phyloP scores from a whole-genome alignment of 495 filamentous ascomycete genomes.

The Penicillium cinerascens region DNA sequence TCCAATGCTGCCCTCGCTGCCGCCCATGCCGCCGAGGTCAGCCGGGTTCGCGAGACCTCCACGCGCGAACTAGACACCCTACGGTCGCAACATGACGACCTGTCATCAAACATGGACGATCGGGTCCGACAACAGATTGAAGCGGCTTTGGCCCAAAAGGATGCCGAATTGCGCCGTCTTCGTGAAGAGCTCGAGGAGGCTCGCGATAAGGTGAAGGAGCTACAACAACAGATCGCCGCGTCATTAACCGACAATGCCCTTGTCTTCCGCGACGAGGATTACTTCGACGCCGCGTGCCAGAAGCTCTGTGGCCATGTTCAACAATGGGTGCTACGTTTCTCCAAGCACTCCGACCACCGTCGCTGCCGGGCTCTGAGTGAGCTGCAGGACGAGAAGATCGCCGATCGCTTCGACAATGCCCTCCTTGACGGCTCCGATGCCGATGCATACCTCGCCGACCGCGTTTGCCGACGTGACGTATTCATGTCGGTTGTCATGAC shows the following conservation, averaged over 20 bases:
- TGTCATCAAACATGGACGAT: constrained; percentile 61
- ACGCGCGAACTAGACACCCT: constrained; percentile 62
- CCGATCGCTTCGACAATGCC: constrained; percentile 88
- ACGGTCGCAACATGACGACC: constrained; percentile 53
- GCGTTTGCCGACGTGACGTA: constrained; percentile 80
- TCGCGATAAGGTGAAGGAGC: constrained; percentile 70
- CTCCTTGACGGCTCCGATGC: constrained; percentile 91
- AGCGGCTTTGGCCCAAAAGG: constrained; percentile 62
- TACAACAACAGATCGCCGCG: constrained; percentile 79
- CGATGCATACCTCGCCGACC: constrained; percentile 77
- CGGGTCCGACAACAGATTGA: constrained; percentile 60
- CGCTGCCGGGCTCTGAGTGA: constrained; percentile 77
- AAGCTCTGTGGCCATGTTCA: constrained; percentile 90
- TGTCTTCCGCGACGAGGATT: constrained; percentile 79
- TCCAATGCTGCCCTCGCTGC: constrained; percentile 64
- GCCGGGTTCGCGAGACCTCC: constrained; percentile 49
- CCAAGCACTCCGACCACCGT: constrained; percentile 87
- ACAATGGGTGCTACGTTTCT: constrained; percentile 95
- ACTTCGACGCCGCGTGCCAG: constrained; percentile 92
- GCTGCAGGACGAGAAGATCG: constrained; percentile 80
- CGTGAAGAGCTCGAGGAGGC: constrained; percentile 73
- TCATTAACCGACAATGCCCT: constrained; percentile 71
- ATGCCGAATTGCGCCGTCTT: constrained; percentile 72
- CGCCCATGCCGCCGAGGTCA: constrained; percentile 62
- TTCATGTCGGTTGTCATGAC: constrained; percentile 98